These are phyloP conservation scores for Pinus tabuliformis DNA, from an alignment of 75 land plant species.

Conservation along the genomic window DNA sequence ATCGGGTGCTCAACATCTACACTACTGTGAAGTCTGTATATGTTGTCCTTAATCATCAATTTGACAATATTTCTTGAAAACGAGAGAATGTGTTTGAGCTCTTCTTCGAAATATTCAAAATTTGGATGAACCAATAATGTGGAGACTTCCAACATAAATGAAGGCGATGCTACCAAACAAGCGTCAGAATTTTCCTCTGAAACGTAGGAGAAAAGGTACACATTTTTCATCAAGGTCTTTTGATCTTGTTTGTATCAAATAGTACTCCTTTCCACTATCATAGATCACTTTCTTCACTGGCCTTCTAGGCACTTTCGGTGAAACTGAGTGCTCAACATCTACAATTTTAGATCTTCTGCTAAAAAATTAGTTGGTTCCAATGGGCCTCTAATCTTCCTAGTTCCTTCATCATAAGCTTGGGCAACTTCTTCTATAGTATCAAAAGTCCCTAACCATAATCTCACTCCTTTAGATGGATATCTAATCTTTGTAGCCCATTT, in stretches of 20 bases:
- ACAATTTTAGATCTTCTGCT: neutral
- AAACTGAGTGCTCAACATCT: neutral
- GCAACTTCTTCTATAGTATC: slow-evolving; percentile 7
- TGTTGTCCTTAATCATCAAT: neutral
- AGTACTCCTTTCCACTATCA: neutral
- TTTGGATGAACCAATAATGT: too few relatives aligned
- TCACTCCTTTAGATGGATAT: slow-evolving; percentile 15
- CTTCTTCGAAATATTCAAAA: neutral
- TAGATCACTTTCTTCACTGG: neutral
- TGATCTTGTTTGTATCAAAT: neutral
- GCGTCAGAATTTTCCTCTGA: too few relatives aligned
- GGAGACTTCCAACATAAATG: too few relatives aligned
- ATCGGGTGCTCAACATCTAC: neutral
- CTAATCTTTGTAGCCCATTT: slow-evolving; percentile 22
- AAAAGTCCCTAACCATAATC: slow-evolving; percentile 18
- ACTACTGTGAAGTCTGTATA: too few relatives aligned
- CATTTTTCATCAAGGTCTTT: neutral
- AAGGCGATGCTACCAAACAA: too few relatives aligned
- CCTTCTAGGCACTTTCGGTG: neutral
- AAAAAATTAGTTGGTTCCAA: slow-evolving; percentile 11
- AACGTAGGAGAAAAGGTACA: too few relatives aligned
- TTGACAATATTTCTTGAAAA: neutral
- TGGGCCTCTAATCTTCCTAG: slow-evolving; percentile 16
- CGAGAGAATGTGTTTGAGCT: neutral
- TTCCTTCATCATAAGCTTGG: slow-evolving; percentile 15